Base-by-base conservation (phyloP, 192 early-diverging fungal species). In the Ambispora gerdemannii region DNA sequence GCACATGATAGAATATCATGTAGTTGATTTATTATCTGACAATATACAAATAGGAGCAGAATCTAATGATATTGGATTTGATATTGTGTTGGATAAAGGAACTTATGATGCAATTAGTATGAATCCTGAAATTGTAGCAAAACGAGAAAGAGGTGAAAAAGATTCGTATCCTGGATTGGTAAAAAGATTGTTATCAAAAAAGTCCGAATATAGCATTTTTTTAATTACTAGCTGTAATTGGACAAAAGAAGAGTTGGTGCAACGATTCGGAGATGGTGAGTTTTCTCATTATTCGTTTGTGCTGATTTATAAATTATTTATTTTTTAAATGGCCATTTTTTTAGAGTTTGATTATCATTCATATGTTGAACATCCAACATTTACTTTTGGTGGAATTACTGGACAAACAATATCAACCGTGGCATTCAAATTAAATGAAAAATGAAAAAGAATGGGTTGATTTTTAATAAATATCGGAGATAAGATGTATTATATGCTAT, bases 191-290 rank as follows among this genome's bases (percentile, higher is more conserved):
- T 83, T 95, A 43, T n/a, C n/a, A n/a, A n/a, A n/a, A n/a, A 43
- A 43, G 38, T 79, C 76, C 11, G 80, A 84, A n/a, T 78, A 83
- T 52, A 88, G 88, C 0, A 77, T 88, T 27, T 83, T 97, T 11
- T 72, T 97, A 61, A 93, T 97, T 60, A 97, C 95, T 1, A 91
- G 88, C 58, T 97, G 95, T 75, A 97, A 97, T 52, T 97, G 92
- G 92, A 95, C 93, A 2, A 89, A 91, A 59, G 83, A 90, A 11
- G 95, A 97, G 77, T 79, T 97, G 72, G 77, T 89, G 2, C 77
- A 79, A 28, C 74, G 82, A 13, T 89, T 92, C 35, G 72, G 83
- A 53, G 75, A 76, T 31, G 72, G 88, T 90, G 78, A 74, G 77
- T 72, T 27, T 47, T 30, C 2, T 3, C 1, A 4, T 33, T 49